Conservation (phyloP, 805 yeast species). For the Saturnispora sanitii region DNA sequence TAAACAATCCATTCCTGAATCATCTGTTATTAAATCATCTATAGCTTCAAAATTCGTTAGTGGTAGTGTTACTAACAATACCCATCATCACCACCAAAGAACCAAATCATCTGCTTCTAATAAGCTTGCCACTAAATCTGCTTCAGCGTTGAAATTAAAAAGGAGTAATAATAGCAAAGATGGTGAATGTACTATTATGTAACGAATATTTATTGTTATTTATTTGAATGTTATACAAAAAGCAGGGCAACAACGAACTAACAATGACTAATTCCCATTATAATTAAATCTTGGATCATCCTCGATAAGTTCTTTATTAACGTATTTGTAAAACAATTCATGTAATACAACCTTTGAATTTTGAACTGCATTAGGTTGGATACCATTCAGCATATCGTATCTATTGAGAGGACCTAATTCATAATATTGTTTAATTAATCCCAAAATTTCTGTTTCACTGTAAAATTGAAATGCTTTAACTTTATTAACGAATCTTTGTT, state of each 20-base stretch:
- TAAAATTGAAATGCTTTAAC: constrained; percentile 13
- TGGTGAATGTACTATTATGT: constrained; percentile 28
- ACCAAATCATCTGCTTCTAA: too few relatives aligned
- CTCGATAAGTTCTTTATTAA: constrained; percentile 9
- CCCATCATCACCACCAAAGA: neutral
- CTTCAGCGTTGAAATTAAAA: constrained; percentile 6
- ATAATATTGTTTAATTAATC: constrained; percentile 9
- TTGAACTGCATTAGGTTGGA: constrained; percentile 5
- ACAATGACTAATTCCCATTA: neutral
- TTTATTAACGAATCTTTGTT: constrained; percentile 11
- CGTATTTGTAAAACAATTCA: constrained; percentile 11
- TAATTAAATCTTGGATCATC: constrained; percentile 1
- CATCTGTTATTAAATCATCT: constrained; percentile 1
- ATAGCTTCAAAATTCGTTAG: constrained; percentile 1
- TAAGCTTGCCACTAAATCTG: too few relatives aligned
- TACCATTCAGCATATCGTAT: constrained; percentile 5
- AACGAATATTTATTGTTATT: neutral
- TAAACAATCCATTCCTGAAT: neutral
- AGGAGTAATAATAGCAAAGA: constrained; percentile 12
- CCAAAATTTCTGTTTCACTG: constrained; percentile 11
- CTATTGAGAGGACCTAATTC: constrained; percentile 11
- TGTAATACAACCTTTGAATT: constrained; percentile 9
- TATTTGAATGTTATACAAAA: neutral
- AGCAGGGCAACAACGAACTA: too few relatives aligned
- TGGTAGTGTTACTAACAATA: neutral